Conservation (phyloP, 768 basidiomycete species). For the Phanerodontia chrysosporium region DNA sequence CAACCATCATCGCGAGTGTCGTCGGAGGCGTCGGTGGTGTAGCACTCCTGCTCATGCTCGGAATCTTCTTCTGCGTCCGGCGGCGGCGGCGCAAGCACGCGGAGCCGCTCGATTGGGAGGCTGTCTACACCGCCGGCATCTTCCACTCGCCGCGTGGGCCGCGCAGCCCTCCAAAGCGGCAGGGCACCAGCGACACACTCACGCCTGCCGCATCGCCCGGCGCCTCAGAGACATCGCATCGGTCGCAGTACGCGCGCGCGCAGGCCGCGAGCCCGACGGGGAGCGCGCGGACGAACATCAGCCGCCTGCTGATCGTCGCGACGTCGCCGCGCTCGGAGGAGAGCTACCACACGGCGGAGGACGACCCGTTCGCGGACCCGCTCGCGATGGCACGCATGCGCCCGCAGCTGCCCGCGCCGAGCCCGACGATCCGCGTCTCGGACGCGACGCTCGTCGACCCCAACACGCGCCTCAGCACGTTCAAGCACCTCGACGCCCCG, state of each 20-base stretch:
- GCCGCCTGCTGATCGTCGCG: slow-evolving; percentile 9
- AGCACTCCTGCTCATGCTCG: slow-evolving; percentile 1
- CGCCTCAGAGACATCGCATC: not conserved
- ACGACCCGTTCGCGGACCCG: slow-evolving; percentile 15
- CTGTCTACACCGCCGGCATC: not conserved
- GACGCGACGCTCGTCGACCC: slow-evolving; percentile 2
- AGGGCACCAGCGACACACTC: not conserved
- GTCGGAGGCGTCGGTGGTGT: slow-evolving; percentile 8
- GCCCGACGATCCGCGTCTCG: slow-evolving; percentile 10
- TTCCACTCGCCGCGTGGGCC: not conserved
- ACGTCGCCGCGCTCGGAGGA: not conserved
- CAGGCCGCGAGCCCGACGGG: not conserved
- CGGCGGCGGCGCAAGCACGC: slow-evolving; percentile 5
- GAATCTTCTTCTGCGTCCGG: slow-evolving; percentile 2
- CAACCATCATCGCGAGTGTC: slow-evolving; percentile 6
- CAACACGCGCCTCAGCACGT: not conserved
- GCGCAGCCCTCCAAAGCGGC: not conserved
- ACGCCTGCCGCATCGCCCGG: not conserved
- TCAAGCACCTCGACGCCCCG: not conserved
- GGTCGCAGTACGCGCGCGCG: not conserved
- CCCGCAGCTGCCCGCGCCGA: not conserved
- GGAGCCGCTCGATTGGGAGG: slow-evolving; percentile 6
- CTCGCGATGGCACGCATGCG: slow-evolving; percentile 6
- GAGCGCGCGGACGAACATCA: not conserved
- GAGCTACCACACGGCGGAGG: not conserved